These are phyloP conservation scores for Epichloe aotearoae DNA, from an alignment of 2,329 filamentous ascomycete species.

Conservation along the genomic window DNA sequence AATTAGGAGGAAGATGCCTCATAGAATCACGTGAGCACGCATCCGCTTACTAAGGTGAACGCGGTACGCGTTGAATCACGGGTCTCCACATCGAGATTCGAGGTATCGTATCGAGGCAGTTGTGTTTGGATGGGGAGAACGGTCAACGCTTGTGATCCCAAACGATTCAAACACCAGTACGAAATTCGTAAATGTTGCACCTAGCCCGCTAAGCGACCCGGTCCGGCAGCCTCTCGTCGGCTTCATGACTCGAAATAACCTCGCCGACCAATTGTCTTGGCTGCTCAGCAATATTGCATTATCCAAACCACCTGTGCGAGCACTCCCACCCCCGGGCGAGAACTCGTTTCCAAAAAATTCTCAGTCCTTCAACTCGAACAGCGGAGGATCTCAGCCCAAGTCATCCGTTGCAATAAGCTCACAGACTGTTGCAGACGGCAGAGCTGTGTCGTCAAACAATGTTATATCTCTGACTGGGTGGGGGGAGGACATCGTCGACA, in stretches of 20 bases:
- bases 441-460: conserved; percentile 3
- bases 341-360: conserved; percentile 12
- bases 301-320: conserved; percentile 26
- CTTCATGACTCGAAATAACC: conserved; percentile 52
- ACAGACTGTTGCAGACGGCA: neutral
- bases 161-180: neutral
- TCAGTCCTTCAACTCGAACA: conserved; percentile 13
- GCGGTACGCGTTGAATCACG: conserved; percentile 16
- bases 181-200: conserved; percentile 1
- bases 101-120: neutral
- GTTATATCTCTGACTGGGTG: conserved; percentile 12
- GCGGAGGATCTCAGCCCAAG: neutral
- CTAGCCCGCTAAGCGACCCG: neutral
- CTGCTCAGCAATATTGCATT: conserved; percentile 35
- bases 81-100: neutral
- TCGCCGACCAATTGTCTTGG: conserved; percentile 44
- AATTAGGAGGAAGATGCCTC: neutral
- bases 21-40: conserved; percentile 10
- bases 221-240: conserved; percentile 14
- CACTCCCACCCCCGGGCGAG: conserved; percentile 22
- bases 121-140: neutral
- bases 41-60: conserved; percentile 20
- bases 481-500: conserved; percentile 12
- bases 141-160: neutral
- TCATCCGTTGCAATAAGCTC: neutral